Evolutionary conservation across 2,329 filamentous ascomycete genomes (phyloP), one percentile per base, ranked within the genome.

Genomic region (Byssoonygena ceratinophila): DNA sequence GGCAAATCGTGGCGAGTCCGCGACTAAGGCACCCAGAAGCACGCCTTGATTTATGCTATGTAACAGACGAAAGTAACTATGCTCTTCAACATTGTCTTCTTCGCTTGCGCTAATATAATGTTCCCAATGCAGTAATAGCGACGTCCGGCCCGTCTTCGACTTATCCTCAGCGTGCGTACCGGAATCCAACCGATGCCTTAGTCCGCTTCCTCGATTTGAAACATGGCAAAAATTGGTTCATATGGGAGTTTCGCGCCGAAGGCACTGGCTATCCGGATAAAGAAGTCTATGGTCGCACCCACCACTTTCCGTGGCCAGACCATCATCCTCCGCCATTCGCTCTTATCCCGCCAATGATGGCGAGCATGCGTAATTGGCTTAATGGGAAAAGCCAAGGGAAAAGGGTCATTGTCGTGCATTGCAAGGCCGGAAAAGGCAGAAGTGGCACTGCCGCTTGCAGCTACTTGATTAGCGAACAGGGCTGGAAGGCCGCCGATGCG

Each of bases 231-330:
- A 74, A 92, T 57, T 98, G 92, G 92, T 82, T 85, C 2, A 95
- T 98, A 62, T 98, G 91, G 88, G 92, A 98, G 71, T 98, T 98
- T 62, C 83, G 92, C 43, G 92, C 89, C 32, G 92, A 98, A 67
- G 92, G 92, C 4, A 96, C 92, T 0, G 92, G 92, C 1, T 98
- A 98, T 63, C 89, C 89, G 0, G 92, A 98, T 64, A 79, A 82
- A 16, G 86, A 90, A 54, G 91, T 98, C 1, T 88, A 95, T 66
- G 78, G 81, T 31, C 79, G 90, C 2, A 83, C 97, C 58, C 80
- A 84, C 58, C 92, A 98, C 70, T 97, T 90, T 63, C 92, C 92
- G 0, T 98, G 87, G 82, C 92, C 92, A 0, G 92, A 98, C 66
- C 92, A 98, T 65, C 92, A 98, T 66, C 92, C 92, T 2, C 92